Base-by-base conservation (phyloP, 2,329 filamentous ascomycete species). In the Canariomyces notabilis region DNA sequence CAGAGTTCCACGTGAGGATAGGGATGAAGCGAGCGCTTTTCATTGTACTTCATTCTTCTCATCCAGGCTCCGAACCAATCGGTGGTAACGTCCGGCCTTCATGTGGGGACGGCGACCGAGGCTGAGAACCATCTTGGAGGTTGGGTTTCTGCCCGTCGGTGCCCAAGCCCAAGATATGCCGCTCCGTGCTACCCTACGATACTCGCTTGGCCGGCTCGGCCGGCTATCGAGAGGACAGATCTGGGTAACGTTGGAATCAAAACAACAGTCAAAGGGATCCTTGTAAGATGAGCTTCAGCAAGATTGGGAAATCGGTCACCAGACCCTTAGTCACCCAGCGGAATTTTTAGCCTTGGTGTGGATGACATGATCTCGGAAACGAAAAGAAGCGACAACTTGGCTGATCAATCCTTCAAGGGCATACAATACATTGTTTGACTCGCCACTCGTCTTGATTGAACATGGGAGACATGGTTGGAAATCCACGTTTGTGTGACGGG, bases 101-200 rank as follows among this genome's bases (percentile, higher is more conserved):
- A 42, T 34, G 20, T 18, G 26, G 12, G 14, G 23, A 44, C 23
- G 41, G 38, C 19, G 45, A 37, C 29, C 38, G 38, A 42, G 36
- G 22, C 14, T 32, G 22, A 23, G 29, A 29, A 15, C 14, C 20
- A 18, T 26, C 21, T 5, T 16, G 29, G 42, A 29, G 42, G 42
- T 45, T 49, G 47, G 38, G 47, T 49, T 36, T 42, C 39, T 20
- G 38, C 38, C 8, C 35, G 18, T 49, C 38, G 47, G 16, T 49
- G 47, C 47, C 47, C 47, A 46, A 49, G 45, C 42, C 23, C 31
- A 33, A 31, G 20, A 35, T 22, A 23, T 11, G 26, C 14, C n/a
- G 21, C 15, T 15, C 14, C 15, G 39, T 48, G 39, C 35, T n/a
- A 35, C 45, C 39, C 45, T 35, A n/a, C n/a, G n/a, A n/a, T n/a